These are phyloP conservation scores for Monosporozyma aquatica DNA, from an alignment of 805 yeast species.

Conservation along the genomic window DNA sequence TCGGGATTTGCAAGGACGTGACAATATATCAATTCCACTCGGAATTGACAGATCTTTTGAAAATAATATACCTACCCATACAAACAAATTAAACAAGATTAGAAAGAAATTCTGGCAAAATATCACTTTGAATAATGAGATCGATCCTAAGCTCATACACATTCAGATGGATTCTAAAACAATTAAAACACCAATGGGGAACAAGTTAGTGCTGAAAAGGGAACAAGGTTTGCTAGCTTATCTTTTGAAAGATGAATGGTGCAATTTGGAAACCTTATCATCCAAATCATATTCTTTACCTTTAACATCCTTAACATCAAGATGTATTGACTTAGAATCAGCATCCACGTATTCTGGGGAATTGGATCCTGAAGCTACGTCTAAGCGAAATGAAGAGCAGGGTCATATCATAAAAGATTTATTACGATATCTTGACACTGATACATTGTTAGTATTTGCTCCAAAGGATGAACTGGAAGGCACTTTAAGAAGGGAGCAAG, in stretches of 20 bases:
- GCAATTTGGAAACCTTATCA: constrained; percentile 51
- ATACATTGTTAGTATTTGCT: constrained; percentile 80
- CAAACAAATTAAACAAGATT: constrained; percentile 63
- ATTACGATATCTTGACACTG: constrained; percentile 85
- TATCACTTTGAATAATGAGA: constrained; percentile 35
- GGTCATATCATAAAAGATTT: constrained; percentile 50
- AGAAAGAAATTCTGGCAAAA: constrained; percentile 74
- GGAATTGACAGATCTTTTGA: constrained; percentile 37
- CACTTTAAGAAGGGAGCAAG: constrained; percentile 66
- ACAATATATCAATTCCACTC: constrained; percentile 9
- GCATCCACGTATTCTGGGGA: too few species aligned
- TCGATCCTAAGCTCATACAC: constrained; percentile 32
- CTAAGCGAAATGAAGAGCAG: constrained; percentile 52
- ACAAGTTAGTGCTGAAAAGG: constrained; percentile 54
- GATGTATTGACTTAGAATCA: constrained; percentile 68
- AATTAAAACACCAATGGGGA: constrained; percentile 77
- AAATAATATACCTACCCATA: constrained; percentile 46
- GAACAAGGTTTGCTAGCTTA: constrained; percentile 56
- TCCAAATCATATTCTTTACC: constrained; percentile 70
- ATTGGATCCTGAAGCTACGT: too few species aligned
- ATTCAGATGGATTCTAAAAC: constrained; percentile 68
- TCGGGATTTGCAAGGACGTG: too few species aligned
- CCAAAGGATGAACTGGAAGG: constrained; percentile 80
- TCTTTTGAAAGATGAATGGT: constrained; percentile 83
- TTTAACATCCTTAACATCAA: constrained; percentile 74